Evolutionary conservation across 495 filamentous ascomycete genomes (phyloP), one percentile per base, ranked within the genome.

Genomic region (Polyplosphaeria fusca): DNA sequence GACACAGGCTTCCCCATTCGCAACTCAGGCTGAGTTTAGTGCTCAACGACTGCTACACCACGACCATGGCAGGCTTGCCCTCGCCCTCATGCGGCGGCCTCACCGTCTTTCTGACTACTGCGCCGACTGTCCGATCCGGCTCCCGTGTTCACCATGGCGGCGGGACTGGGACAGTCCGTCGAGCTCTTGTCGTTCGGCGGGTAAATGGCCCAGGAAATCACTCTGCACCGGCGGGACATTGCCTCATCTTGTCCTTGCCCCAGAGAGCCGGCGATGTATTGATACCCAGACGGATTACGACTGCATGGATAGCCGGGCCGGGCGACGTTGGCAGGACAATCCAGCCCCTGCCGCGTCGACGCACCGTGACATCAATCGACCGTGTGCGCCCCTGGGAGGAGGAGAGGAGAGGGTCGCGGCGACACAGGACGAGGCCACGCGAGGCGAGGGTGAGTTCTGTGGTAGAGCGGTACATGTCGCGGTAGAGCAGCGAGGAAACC

Each of bases 141-240:
- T 27, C 27, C 49, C 49, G 49, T 41, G 32, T 43, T 41, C 32
- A 32, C n/a, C n/a, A n/a, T 12, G 40, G 48, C 53, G 56, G 56
- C 56, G 47, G 49, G 56, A 20, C 41, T 40, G 4, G 53, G 43
- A 20, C 37, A 32, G 30, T 48, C 25, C 38, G 28, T 28, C 26
- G 47, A 23, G 14, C 37, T 58, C 18, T 22, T 42, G 44, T 40
- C 25, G 47, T 52, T 41, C 28, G 19, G 47, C 58, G 58, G 58
- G 40, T 55, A 55, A 61, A 61, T 48, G 32, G 49, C 3, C 7
- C 19, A 24, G 18, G 23, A 49, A 44, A 50, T 42, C 28, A 45
- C 48, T 27, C 47, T 52, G 55, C 47, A 54, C 49, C 24, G 32
- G 38, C 57, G 57, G 49, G 23, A 53, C 12, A 38, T 59, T 59